Evolutionary conservation across 106 monocot species (phyloP), one percentile per base, ranked within the genome.

Genomic region (Chionographis japonica): DNA sequence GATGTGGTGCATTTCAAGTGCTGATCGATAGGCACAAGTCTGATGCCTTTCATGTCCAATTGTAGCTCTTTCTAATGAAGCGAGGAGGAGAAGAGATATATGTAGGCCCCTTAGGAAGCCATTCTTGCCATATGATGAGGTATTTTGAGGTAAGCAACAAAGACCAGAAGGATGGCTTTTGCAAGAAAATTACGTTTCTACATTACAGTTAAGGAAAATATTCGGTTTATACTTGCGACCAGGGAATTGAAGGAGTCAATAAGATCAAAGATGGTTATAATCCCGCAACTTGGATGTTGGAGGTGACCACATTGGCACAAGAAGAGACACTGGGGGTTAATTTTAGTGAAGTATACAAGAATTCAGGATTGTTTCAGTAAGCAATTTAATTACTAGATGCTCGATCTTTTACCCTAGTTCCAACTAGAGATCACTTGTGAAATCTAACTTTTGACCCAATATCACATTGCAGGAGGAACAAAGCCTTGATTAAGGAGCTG

Each of bases 61-160:
- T 61, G 39, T 11, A 80, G 73, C 73, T 73, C n/a, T 74, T 73
- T 54, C 65, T 80, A 19, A 73, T 80, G 69, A 73, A 74, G 27
- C 40, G 73, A 49, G 80, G 75, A 27, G 80, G 80, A 49, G 70
- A 81, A 72, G 80, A 81, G 66, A 81, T 81, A 63, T 81, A 81
- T 67, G 80, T 81, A 6, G 80, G 80, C 4, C 80, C 80, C 38
- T 51, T 81, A 12, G 80, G 80, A 6, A 70, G 18, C 15, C 50
- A 80, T 70, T 80, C 80, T 27, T 54, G 75, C 41, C 53, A 75
- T 36, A 18, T 80, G 19, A 75, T 81, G 37, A 67, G 65, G 17
- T 81, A 81, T 42, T 75, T 75, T 60, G 80, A 80, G 74, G 71
- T 77, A 40, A 58, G 64, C 46, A 46, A 6, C 18, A 15, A 43